Base-by-base conservation (phyloP, 345 rosid species). In the Citrus mangshanensis region DNA sequence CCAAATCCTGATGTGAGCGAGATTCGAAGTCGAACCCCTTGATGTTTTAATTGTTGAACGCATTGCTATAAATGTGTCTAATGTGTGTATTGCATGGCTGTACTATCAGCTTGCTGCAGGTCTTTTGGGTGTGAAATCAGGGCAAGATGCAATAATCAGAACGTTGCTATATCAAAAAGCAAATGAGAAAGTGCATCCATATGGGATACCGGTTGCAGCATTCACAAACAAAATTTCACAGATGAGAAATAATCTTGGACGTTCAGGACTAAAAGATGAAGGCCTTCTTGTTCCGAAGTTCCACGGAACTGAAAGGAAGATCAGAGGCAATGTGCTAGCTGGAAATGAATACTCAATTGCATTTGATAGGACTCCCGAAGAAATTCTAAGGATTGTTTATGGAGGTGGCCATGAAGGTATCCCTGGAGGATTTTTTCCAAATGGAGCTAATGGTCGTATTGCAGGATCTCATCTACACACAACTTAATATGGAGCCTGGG, bases 91-190 rank as follows among this genome's bases (percentile, higher is more conserved):
- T 25, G 38, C 13, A 10, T 9, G 58, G 32, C 35, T 67, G 34
- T 25, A 46, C 40, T 13, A 6, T 2, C 86, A 95, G 95, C 82
- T 95, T 22, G 95, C 89, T 32, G 94, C 95, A 13, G 93, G 94
- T 21, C 95, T 92, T 21, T 80, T 92, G 59, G 98, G 91, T 1
- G 93, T 91, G 46, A 91, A 93, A 81, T 84, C 97, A 0, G 98
- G 97, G 7, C 98, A 92, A 70, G 98, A 93, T 32, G 98, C 95
- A 1, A 87, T 93, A 6, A 91, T 95, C 58, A 68, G 95, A 74
- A 78, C 86, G 71, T 56, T 93, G 80, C 77, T 95, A 34, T 92
- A 89, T 62, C 84, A 86, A 74, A 68, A 61, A 22, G 88, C 86
- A 1, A 0, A 2, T 2, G 24, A 58, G 72, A 73, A 63, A 21